Conservation (phyloP, 2,329 filamentous ascomycete genomes). For the Alternaria sp. region DNA sequence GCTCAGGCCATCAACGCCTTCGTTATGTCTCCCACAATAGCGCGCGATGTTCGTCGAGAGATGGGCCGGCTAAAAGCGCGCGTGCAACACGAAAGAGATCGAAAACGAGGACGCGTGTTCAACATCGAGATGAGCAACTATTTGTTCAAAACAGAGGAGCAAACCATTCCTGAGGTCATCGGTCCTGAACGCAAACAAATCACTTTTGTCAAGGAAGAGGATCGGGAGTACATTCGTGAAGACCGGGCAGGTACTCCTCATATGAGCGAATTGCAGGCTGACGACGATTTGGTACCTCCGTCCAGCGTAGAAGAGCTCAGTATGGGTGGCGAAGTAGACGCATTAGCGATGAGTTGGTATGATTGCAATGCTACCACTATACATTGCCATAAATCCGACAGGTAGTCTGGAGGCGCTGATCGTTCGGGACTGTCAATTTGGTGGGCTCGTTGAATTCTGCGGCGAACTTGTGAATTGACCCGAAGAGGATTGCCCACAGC, state of each 20-base stretch:
- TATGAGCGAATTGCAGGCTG: conserved; percentile 29
- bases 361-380: background rate
- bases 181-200: conserved; percentile 30
- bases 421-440: background rate
- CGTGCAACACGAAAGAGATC: conserved; percentile 21
- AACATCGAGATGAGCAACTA: background rate
- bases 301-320: conserved; percentile 17
- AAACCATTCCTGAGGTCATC: background rate
- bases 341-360: background rate
- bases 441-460: background rate
- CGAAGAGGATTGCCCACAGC: background rate
- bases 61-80: conserved; percentile 24
- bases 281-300: conserved; percentile 21
- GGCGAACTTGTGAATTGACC: background rate
- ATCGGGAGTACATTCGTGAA: conserved; percentile 25
- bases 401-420: background rate
- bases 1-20: background rate
- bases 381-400: background rate
- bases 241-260: conserved; percentile 34
- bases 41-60: conserved; percentile 13
- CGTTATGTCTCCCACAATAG: conserved; percentile 3
- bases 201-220: conserved; percentile 33
- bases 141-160: background rate
- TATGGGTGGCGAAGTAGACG: conserved; percentile 1
- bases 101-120: background rate